Base-by-base conservation (phyloP, 192 early-diverging fungal genomes). In the Coemansia sp. region DNA sequence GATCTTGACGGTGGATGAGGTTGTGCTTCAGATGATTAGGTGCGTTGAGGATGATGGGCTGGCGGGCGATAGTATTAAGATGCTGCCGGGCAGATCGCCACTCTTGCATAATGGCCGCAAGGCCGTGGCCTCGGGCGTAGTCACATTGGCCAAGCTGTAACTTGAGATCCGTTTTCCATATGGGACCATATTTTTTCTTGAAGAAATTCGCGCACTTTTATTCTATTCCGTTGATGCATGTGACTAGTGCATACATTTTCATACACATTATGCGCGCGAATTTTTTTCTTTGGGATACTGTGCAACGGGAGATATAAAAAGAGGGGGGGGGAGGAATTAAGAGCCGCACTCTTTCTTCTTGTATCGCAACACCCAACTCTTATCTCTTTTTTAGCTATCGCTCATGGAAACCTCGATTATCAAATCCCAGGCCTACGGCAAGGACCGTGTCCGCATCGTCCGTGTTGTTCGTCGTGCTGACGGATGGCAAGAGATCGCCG, bases 361-460 rank as follows among this genome's bases (percentile, higher is more conserved):
- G 7, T 38, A 38, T 13, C 7, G 12, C 37, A 38, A 41, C 39
- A 41, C 39, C 13, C 14, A 41, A 1, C 14, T 41, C 14, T 12
- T 41, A 41, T 31, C 38, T 41, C 11, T 41, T 41, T 41, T 41
- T 41, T 4, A 31, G 4, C 31, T 4, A 31, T 31, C 31, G 31
- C 31, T 31, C 1, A 80, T 80, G 77, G 77, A 80, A 26, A 71
- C 64, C 67, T 82, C 82, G 21, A 64, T 77, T 55, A 64, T 89
- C 60, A 87, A 87, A 77, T 77, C 76, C 11, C 83, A 86, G 76
- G 70, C 75, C 11, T 92, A 92, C 61, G 91, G 91, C 70, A 92
- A 92, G 83, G 87, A 90, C 75, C 77, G 79, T 50, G 87, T 92
- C 42, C 87, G 89, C 53, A 67, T 92, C 11, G 84, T 91, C 59